These are phyloP conservation scores for Penicillium dipodomyicola DNA, from an alignment of 495 filamentous ascomycete genomes.

Conservation along the genomic window DNA sequence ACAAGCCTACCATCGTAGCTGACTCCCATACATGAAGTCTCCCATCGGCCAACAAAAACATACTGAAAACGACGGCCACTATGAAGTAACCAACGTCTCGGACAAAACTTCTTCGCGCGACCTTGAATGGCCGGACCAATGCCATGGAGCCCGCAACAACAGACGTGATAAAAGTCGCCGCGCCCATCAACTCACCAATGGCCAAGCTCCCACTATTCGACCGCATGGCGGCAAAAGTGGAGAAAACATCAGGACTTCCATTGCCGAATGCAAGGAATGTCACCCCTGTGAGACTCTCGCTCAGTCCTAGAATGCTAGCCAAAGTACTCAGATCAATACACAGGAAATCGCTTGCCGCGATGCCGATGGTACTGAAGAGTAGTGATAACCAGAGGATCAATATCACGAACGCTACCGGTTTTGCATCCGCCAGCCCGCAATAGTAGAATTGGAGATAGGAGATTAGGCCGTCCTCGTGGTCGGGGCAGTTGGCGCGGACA, in stretches of 20 bases:
- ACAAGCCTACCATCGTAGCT: slow-evolving; percentile 84
- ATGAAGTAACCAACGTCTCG: slow-evolving; percentile 94
- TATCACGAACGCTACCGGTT: slow-evolving; percentile 73
- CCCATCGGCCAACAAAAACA: slow-evolving; percentile 84
- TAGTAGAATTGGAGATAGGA: slow-evolving; percentile 93
- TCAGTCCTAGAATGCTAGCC: slow-evolving; percentile 81
- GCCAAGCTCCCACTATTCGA: slow-evolving; percentile 94
- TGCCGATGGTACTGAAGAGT: slow-evolving; percentile 96
- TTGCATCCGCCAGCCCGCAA: slow-evolving; percentile 67
- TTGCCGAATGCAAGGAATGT: slow-evolving; percentile 98
- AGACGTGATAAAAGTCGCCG: slow-evolving; percentile 92
- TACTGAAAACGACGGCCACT: slow-evolving; percentile 79
- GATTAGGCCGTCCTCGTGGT: slow-evolving; percentile 85
- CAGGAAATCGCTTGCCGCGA: slow-evolving; percentile 96
- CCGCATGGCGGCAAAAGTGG: slow-evolving; percentile 96
- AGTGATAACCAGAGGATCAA: slow-evolving; percentile 82
- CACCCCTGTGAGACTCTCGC: slow-evolving; percentile 93
- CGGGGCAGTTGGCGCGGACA: slow-evolving; percentile 73
- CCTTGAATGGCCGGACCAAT: slow-evolving; percentile 85
- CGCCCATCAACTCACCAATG: slow-evolving; percentile 92
- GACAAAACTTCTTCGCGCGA: slow-evolving; percentile 82
- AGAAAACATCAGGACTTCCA: slow-evolving; percentile 98
- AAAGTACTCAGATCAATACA: slow-evolving; percentile 95
- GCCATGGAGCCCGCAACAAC: slow-evolving; percentile 99
- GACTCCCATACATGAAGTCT: slow-evolving; percentile 86